Conservation (phyloP, 164 flowering plant genomes). For the Santalum album region DNA sequence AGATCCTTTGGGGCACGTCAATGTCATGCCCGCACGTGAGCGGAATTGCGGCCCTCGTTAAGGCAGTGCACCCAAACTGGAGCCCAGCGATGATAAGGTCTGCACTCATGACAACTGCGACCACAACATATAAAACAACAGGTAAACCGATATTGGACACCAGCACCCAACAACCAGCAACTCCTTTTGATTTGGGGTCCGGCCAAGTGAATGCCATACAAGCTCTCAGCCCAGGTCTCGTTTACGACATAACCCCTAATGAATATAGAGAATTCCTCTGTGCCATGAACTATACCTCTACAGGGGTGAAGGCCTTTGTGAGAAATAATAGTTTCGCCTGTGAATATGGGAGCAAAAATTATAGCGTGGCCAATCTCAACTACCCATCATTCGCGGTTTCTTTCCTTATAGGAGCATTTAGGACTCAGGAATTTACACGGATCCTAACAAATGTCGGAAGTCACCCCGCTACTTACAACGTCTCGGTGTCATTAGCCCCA, state of each 20-base stretch:
- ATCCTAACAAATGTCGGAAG: no score
- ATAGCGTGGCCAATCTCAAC: not conserved
- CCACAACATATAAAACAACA: conserved; percentile 5
- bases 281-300: conserved; percentile 6
- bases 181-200: conserved; percentile 16
- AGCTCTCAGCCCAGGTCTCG: conserved; percentile 18
- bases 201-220: conserved; percentile 18
- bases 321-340: not conserved
- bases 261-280: conserved; percentile 17
- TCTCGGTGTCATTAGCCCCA: no score
- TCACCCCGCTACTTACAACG: no score
- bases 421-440: no score
- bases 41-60: conserved; percentile 20
- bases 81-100: conserved; percentile 18
- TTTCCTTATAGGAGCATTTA: no score
- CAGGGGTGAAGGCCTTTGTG: not conserved
- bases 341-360: not conserved
- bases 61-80: conserved; percentile 17
- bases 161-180: conserved; percentile 9
- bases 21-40: conserved; percentile 25
- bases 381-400: not conserved
- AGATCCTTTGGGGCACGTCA: conserved; percentile 22
- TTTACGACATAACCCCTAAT: conserved; percentile 8
- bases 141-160: conserved; percentile 8
- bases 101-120: conserved; percentile 25